Conservation (phyloP, 1,284 basidiomycete species). For the Trametes versicolor region DNA sequence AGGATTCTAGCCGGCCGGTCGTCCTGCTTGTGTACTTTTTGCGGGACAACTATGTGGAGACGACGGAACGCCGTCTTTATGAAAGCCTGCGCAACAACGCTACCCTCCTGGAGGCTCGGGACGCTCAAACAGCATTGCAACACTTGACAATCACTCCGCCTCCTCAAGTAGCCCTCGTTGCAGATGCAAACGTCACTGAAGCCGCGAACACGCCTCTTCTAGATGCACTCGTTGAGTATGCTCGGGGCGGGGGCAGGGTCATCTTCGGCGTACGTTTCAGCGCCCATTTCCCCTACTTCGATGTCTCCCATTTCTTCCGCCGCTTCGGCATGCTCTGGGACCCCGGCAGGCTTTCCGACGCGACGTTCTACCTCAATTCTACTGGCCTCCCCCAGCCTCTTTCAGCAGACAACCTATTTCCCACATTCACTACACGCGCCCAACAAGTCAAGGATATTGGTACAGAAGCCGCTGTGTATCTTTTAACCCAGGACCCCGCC, state of each 20-base stretch:
- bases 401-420: not conserved
- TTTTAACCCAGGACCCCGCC: not conserved
- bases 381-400: not conserved
- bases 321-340: constrained; percentile 13
- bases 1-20: not conserved
- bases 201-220: not conserved
- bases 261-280: constrained; percentile 11
- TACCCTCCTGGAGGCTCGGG: not conserved
- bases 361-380: constrained; percentile 1
- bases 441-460: not conserved
- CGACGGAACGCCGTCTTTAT: not conserved
- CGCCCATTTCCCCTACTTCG: constrained; percentile 8
- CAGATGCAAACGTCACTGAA: not conserved
- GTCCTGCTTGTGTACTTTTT: not conserved
- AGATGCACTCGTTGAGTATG: constrained; percentile 8
- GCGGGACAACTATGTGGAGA: not conserved
- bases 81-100: not conserved
- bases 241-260: constrained; percentile 1
- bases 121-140: not conserved
- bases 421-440: not conserved
- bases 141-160: not conserved
- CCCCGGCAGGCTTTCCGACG: not conserved
- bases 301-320: not conserved
- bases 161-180: not conserved
- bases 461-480: not conserved